Conservation (phyloP, 208 protist genomes). For the Trichomonas vaginalis region DNA sequence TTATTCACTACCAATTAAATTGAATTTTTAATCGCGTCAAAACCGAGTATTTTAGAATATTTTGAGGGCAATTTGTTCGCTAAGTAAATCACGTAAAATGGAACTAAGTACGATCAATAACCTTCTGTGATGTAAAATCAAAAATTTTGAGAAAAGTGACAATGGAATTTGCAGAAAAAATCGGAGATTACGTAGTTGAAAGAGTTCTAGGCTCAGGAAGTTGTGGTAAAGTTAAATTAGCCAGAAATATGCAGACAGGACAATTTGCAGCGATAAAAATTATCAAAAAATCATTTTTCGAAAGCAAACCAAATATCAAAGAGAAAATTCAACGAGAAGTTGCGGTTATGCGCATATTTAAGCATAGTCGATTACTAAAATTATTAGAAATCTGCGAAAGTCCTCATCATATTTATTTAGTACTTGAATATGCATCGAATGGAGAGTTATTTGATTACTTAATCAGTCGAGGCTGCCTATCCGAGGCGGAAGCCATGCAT, state of each 20-base stretch:
- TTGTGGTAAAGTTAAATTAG: neutral
- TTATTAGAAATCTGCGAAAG: neutral
- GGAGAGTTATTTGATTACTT: slow-evolving; percentile 6
- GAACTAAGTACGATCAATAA: too few species aligned
- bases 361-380: neutral
- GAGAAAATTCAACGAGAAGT: neutral
- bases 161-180: neutral
- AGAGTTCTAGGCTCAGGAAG: neutral
- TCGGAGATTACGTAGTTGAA: neutral
- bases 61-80: too few species aligned
- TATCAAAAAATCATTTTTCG: neutral
- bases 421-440: neutral
- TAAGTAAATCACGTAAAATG: too few species aligned
- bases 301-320: neutral
- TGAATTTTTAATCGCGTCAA: too few species aligned
- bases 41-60: too few species aligned
- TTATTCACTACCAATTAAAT: too few species aligned
- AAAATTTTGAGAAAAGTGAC: neutral
- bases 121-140: too few species aligned
- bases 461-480: neutral
- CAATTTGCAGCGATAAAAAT: slow-evolving; percentile 7
- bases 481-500: neutral
- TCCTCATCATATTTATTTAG: neutral
- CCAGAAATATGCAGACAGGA: neutral
- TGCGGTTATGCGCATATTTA: neutral